Evolutionary conservation across 352 stramenopile genomes (phyloP).

Genomic region (Phytopythium kandeliae): DNA sequence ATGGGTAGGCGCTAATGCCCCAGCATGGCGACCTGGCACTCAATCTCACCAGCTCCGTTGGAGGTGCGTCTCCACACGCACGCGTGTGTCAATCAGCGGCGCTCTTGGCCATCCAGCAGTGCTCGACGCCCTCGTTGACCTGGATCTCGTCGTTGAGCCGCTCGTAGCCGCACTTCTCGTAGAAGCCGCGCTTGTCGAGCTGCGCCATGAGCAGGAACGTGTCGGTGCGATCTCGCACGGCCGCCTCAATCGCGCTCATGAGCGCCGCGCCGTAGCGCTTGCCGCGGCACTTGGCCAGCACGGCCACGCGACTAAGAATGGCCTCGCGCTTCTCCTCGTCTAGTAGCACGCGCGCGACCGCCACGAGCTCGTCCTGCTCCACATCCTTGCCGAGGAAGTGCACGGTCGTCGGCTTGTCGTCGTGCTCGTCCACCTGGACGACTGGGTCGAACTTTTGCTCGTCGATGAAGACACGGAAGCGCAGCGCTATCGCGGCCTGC

Average conservation of each 20-base stretch:
- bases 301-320: slow-evolving; percentile 48
- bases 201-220: slow-evolving; percentile 39
- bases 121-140: slow-evolving; percentile 19
- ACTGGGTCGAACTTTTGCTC: slow-evolving; percentile 35
- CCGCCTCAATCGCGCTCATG: slow-evolving; percentile 33
- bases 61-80: no score
- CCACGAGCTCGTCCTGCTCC: slow-evolving; percentile 45
- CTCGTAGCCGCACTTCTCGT: slow-evolving; percentile 23
- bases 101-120: slow-evolving; percentile 30
- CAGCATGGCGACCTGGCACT: no score
- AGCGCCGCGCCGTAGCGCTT: slow-evolving; percentile 41
- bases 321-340: slow-evolving; percentile 21
- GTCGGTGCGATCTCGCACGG: slow-evolving; percentile 22
- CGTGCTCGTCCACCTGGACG: slow-evolving; percentile 37
- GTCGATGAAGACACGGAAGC: slow-evolving; percentile 44
- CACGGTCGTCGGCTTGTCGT: slow-evolving; percentile 33
- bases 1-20: no score
- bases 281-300: slow-evolving; percentile 47
- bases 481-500: slow-evolving; percentile 34
- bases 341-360: slow-evolving; percentile 38
- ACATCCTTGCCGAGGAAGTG: slow-evolving; percentile 51
- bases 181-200: slow-evolving; percentile 21
- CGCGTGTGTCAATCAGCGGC: not conserved
- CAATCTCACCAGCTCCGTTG: no score
- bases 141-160: slow-evolving; percentile 19